Evolutionary conservation across 176 grass and related monocot species (phyloP), one percentile per base, ranked within the genome.

Genomic region (Oryza officinalis): DNA sequence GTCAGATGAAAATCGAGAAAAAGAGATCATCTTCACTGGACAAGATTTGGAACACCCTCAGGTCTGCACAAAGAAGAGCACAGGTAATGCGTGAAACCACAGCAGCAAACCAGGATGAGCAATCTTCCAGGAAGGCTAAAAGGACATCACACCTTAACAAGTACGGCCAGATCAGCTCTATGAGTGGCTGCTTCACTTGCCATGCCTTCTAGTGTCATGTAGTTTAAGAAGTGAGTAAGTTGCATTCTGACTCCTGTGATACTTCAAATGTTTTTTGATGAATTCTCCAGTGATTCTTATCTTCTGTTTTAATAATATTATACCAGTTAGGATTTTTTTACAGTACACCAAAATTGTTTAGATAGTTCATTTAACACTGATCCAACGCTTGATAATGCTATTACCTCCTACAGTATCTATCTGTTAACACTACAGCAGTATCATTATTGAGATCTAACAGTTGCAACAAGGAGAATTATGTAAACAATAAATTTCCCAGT

Each of bases 171-270:
- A 97, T 91, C 10, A 77, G 78, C 92, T 97, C 95, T 23, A 67
- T 97, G 13, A 94, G 95, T 71, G 95, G 95, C 43, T 97, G 95
- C 81, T 97, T 97, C 81, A 92, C 92, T 32, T 97, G 95, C 74
- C 92, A 94, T 89, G 86, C 95, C 82, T 97, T 92, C 81, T 97
- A 91, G 76, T 77, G 76, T 65, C n/a, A 49, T 14, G 46, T 59
- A 67, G 43, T 74, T 81, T 20, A 13, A 64, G 10, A 75, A 22
- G 25, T 50, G 18, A 43, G 84, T 88, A 87, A 87, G 88, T 80
- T 83, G 33, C 74, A 33, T 17, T 67, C 57, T 65, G 20, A 66
- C 10, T 43, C 14, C 69, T 82, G 74, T 10, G 2, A 72, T 76
- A 23, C 26, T 54, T 71, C 15, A 2, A 46, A 20, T 72, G 4